Evolutionary conservation across 164 flowering plant species (phyloP), one percentile per base, ranked within the genome.

Genomic region (Nelumbo lutea): DNA sequence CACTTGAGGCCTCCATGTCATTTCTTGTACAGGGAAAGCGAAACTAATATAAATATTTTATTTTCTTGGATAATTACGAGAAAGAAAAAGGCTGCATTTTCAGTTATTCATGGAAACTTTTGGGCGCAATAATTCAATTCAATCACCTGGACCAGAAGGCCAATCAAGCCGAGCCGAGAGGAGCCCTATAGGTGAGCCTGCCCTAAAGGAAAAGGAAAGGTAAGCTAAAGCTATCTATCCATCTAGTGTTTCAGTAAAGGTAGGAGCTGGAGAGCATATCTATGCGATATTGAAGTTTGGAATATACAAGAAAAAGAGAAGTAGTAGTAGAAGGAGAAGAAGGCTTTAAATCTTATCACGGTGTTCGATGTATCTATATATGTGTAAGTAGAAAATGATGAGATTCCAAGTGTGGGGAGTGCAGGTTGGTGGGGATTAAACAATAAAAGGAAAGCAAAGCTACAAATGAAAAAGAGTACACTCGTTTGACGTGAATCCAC

Each of bases 311-410:
- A 64, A 68, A 70, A 42, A 39, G 55, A 4, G 50, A 14, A 65
- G 56, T 53, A 42, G 42, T 52, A 38, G 71, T 66, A 59, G 77
- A 48, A 75, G 74, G 41, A 71, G 71, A 69, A 68, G 70, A 77
- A 69, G 82, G 83, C 92, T 86, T 84, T 88, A 82, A 84, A 81
- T 81, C 85, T 73, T 79, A 74, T 85, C 93, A 83, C 89, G 79
- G 80, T 68, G 75, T 86, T 82, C 88, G 82, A 85, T 85, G 87
- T 73, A 77, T 79, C 78, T 62, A 76, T 75, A 67, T 65, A 69
- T 76, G 68, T 78, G 72, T 65, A 50, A 66, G 62, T 70, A 76
- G 83, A 82, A 83, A 80, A 79, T 76, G 79, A 80, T 81, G 81
- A 78, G 74, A 81, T 82, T 81, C 82, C 70, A 75, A 80, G 74